Evolutionary conservation across 202 grass and related monocot species (phyloP).

Genomic region (Dendrocalamus latiflorus): DNA sequence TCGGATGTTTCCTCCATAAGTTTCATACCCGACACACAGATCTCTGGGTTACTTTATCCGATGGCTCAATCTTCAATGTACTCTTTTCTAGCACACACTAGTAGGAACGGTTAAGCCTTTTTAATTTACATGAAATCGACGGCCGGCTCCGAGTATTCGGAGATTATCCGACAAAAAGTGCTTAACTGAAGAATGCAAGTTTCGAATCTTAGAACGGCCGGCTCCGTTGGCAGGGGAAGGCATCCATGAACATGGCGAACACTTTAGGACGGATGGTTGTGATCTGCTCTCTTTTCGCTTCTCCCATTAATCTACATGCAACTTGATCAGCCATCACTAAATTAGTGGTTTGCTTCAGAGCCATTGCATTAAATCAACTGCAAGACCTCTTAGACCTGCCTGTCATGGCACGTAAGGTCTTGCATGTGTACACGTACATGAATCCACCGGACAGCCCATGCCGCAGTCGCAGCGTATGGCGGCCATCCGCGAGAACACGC

Average conservation of each 20-base stretch:
- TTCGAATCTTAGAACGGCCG: no score
- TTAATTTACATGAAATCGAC: not conserved
- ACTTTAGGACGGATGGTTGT: constrained; percentile 22
- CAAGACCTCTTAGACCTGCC: not conserved
- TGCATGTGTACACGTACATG: not conserved
- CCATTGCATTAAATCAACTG: not conserved
- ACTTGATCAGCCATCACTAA: constrained; percentile 4
- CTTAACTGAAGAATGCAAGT: constrained; percentile 19
- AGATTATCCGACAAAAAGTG: not conserved
- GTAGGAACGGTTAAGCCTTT: not conserved
- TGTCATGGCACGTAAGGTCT: not conserved
- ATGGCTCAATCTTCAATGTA: not conserved
- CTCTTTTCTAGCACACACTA: not conserved
- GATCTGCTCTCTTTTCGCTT: not conserved
- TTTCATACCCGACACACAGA: not conserved
- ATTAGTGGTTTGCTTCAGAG: not conserved
- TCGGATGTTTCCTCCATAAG: not conserved
- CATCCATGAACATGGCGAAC: constrained; percentile 3
- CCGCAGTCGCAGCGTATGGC: not conserved
- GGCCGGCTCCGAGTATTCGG: not conserved
- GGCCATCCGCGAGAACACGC: not conserved
- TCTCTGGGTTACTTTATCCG: not conserved
- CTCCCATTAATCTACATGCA: constrained; percentile 6
- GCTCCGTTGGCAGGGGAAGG: constrained; percentile 16
- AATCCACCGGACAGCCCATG: not conserved